Percentiles rank a stretch among this genome's conserved stretches.
Evolutionary conservation across 2,329 filamentous ascomycete species (phyloP).

Genomic region (Penicillium glabrum): DNA sequence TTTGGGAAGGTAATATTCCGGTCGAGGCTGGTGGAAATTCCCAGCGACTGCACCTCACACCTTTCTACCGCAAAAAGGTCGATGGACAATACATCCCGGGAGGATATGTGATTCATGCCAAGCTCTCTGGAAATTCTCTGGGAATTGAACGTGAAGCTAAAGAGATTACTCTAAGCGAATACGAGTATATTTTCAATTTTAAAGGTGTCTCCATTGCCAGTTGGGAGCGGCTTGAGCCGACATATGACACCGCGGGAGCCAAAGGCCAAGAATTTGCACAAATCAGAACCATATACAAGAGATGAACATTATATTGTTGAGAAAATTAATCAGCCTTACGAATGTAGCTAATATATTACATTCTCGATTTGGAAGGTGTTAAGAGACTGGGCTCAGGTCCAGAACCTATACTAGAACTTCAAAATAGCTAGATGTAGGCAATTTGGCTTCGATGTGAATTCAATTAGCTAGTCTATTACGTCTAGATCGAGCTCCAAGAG

Average conservation of each 20-base stretch:
- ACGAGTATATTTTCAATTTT: conserved; percentile 27
- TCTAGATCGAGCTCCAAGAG: too few species aligned
- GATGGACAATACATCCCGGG: not conserved
- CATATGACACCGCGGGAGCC: not conserved
- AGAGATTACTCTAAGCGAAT: not conserved
- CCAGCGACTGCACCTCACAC: conserved; percentile 2
- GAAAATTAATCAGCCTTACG: too few species aligned
- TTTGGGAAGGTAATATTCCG: not conserved
- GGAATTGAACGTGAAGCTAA: not conserved
- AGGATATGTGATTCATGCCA: conserved; percentile 17
- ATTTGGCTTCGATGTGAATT: too few species aligned
- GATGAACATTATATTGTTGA: not conserved
- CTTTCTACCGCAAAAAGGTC: not conserved
- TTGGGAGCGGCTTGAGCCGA: not conserved
- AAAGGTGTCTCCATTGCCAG: conserved; percentile 25
- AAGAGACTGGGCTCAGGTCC: too few species aligned
- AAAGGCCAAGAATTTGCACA: not conserved
- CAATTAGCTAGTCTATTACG: too few species aligned
- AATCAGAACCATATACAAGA: conserved; percentile 1
- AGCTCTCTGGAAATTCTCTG: not conserved
- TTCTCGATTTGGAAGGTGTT: not conserved
- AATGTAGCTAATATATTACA: not conserved
- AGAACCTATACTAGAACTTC: too few species aligned
- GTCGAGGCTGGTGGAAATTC: not conserved
- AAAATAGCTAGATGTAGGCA: too few species aligned